Base-by-base conservation (phyloP, 805 yeast genomes). In the Teunomyces cretensis region DNA sequence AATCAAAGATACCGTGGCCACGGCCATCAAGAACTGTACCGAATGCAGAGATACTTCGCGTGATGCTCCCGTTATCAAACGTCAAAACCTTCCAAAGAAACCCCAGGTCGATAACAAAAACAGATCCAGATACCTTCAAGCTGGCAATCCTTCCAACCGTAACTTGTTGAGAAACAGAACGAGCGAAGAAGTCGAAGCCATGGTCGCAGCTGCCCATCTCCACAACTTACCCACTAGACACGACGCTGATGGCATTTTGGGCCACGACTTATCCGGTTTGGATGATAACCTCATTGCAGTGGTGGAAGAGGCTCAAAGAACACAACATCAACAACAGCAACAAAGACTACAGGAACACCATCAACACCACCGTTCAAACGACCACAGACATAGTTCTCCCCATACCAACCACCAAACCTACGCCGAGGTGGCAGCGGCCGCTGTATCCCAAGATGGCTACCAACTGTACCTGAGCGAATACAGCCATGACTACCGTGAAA, bases 1-100 rank as follows among this genome's bases (percentile, higher is more conserved):
- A 42, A 86, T 92, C 51, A 91, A 94, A 64, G 89, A 81, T 45
- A 88, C 96, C 0, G 97, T 88, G 1, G 83, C 86, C 1, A 80
- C 81, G 26, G 92, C 88, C 1, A 83, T 91, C 43, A 74, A 84
- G 44, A 79, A 81, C 48, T 94, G 98, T 62, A 71, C 75, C 1
- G 84, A 81, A 41, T 92, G 98, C 62, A 72, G 84, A 31, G 84
- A 81, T 49, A 74, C 65, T 22, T 49, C 60, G 13, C 54, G 60
- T 36, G 66, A 59, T 19, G 56, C 52, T 28, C 42, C 57, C 9
- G 42, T 44, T 7, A 39, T 46, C 26, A 50, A 52, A 24, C 26
- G 39, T 41, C 41, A 32, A 30, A 32, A 41, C 13, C 42, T 40
- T 36, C 57, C 61, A 13, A 61, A 61, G 53, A 58, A 56, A 43